Evolutionary conservation across 1,284 basidiomycete species (phyloP), one percentile per base, ranked within the genome.

Genomic region (Pyrrhoderma noxium): DNA sequence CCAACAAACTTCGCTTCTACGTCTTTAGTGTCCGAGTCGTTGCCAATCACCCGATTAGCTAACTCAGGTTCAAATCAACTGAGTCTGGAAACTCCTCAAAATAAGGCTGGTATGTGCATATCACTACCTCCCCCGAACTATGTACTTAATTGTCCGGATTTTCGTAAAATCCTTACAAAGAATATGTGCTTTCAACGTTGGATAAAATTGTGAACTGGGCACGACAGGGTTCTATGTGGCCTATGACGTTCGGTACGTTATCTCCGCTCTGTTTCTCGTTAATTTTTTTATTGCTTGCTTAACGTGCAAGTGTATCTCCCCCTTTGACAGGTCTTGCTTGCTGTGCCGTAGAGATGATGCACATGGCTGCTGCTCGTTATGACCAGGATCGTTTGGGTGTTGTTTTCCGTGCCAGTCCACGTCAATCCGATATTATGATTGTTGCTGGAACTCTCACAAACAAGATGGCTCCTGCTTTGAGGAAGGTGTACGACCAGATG

Each of bases 321-420:
- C 3, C 43, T 1, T 18, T 45, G 3, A 8, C 16, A 87, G 93
- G 93, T 70, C 82, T 99, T 51, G 95, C 96, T 2, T 99, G 95
- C 71, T 99, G 95, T 69, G 96, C 95, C 51, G 94, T 99, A 41
- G 95, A 99, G 74, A 95, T 95, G 91, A 95, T 95, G 92, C 93
- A 96, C 73, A 93, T 96, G 89, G 96, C 96, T 49, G 94, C 95
- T 39, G 93, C 96, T 13, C 84, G 96, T 56, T 99, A 99, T 70
- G 96, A 99, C 69, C 96, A 99, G 70, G 96, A 99, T 70, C 83
- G 96, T 61, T 75, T 99, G 39, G 96, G 96, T 63, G 85, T 99
- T 57, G 89, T 99, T 39, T 99, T 99, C 79, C 92, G 96, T 76
- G 96, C 95, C 8, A 93, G 88, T 70, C 96, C 96, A 47, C 87